Evolutionary conservation across 2,329 filamentous ascomycete genomes (phyloP).

Genomic region (Cladobotryum protrusum): DNA sequence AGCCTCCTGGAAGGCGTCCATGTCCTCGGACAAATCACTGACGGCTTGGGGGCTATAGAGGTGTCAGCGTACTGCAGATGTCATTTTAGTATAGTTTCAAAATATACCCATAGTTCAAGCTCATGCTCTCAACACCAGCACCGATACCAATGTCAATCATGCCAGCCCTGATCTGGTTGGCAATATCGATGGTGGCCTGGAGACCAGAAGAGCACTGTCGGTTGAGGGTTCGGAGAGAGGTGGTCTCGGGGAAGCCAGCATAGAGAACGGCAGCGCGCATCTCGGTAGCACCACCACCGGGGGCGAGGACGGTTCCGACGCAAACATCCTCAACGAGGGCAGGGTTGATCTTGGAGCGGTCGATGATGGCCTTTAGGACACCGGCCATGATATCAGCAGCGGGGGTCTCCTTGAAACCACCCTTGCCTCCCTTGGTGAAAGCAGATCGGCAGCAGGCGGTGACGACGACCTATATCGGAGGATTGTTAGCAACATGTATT

Average conservation of each 20-base stretch:
- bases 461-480: constrained; percentile 63
- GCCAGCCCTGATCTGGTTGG: constrained; percentile 81
- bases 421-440: constrained; percentile 88
- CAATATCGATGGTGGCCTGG: constrained; percentile 88
- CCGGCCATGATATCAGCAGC: constrained; percentile 80
- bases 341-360: constrained; percentile 84
- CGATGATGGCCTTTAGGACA: constrained; percentile 73
- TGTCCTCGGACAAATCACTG: constrained; percentile 82
- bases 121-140: constrained; percentile 96
- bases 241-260: constrained; percentile 80
- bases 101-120: constrained; percentile 75
- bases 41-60: constrained; percentile 68
- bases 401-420: constrained; percentile 90
- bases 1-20: constrained; percentile 73
- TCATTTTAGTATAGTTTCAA: not conserved
- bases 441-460: constrained; percentile 87
- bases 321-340: constrained; percentile 84
- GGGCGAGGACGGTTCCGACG: constrained; percentile 84
- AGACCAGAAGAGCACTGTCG: constrained; percentile 91
- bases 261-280: constrained; percentile 88
- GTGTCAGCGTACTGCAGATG: not conserved
- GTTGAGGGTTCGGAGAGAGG: constrained; percentile 85
- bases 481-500: not conserved
- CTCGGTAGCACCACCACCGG: constrained; percentile 91
- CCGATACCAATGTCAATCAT: constrained; percentile 96